Evolutionary conservation across 257 asterid genomes (phyloP).

Genomic region (Rubia yunnanensis): DNA sequence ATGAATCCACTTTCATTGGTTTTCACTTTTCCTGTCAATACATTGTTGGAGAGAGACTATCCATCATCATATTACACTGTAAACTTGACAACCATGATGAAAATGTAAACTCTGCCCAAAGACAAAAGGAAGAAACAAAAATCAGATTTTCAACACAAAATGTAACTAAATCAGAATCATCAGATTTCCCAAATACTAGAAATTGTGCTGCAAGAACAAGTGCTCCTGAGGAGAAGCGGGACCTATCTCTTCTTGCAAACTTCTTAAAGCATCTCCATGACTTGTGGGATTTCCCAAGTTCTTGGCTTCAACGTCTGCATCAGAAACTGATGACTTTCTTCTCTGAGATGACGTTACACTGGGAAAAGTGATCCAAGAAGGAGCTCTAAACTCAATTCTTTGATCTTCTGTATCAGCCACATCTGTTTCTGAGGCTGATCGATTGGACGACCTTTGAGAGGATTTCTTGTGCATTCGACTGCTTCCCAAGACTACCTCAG

Average conservation of each 20-base stretch:
- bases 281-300: constrained; percentile 31
- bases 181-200: constrained; percentile 21
- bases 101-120: not conserved
- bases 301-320: constrained; percentile 58
- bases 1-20: too few species aligned
- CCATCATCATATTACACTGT: too few species aligned
- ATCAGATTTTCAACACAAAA: not conserved
- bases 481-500: constrained; percentile 85
- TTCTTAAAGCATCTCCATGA: constrained; percentile 50
- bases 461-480: constrained; percentile 83
- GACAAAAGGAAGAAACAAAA: not conserved
- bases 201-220: constrained; percentile 81
- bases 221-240: constrained; percentile 92
- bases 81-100: too few species aligned
- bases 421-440: constrained; percentile 68
- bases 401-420: constrained; percentile 69
- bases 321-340: constrained; percentile 71
- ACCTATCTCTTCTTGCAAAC: constrained; percentile 76
- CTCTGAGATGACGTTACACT: constrained; percentile 91
- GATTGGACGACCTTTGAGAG: constrained; percentile 57
- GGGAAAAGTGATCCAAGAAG: constrained; percentile 90
- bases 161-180: not conserved
- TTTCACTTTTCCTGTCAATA: too few species aligned
- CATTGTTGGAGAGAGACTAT: too few species aligned
- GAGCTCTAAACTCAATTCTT: constrained; percentile 69